Percentiles rank a stretch among this genome's conserved stretches.
Evolutionary conservation across 768 basidiomycete species (phyloP).

Genomic region (Porpolomopsis calyptriformis): DNA sequence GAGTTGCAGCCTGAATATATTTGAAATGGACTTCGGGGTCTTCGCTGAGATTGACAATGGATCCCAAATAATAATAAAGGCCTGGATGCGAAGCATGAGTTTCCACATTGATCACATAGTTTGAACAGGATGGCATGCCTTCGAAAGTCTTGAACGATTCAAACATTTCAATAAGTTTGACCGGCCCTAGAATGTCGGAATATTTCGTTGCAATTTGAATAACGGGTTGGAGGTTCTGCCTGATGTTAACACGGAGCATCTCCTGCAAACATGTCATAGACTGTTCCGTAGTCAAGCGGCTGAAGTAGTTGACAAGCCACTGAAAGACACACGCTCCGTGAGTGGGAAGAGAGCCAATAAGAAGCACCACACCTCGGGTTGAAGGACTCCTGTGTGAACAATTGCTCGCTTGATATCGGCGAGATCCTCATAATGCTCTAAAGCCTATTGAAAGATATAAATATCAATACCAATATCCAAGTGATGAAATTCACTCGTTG

Average conservation of each 20-base stretch:
- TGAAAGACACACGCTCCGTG: slow-evolving; percentile 19
- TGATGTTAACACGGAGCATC: slow-evolving; percentile 94
- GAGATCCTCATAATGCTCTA: slow-evolving; percentile 96
- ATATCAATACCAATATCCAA: not conserved
- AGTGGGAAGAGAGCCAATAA: not conserved
- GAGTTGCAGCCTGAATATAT: slow-evolving; percentile 97
- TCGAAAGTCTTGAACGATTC: slow-evolving; percentile 97
- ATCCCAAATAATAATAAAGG: slow-evolving; percentile 97
- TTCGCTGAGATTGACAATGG: slow-evolving; percentile 91
- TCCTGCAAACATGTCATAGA: slow-evolving; percentile 94
- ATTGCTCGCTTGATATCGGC: slow-evolving; percentile 98
- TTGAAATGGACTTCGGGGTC: slow-evolving; percentile 99
- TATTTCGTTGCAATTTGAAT: slow-evolving; percentile 98
- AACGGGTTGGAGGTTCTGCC: slow-evolving; percentile 93
- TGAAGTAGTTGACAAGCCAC: slow-evolving; percentile 98
- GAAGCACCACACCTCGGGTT: slow-evolving; percentile 55
- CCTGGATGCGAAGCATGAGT: slow-evolving; percentile 28
- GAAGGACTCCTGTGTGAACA: slow-evolving; percentile 79
- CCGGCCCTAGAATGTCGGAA: slow-evolving; percentile 92
- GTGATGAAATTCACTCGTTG: slow-evolving; percentile 48
- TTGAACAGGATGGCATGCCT: slow-evolving; percentile 35
- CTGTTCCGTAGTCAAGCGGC: slow-evolving; percentile 92
- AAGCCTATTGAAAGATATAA: slow-evolving; percentile 48
- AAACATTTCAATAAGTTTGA: slow-evolving; percentile 97
- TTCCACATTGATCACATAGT: not conserved